A percentile compares a stretch with the other conserved stretches of the same genome.
phyloP scores from a whole-genome alignment of 2,329 filamentous ascomycete species.

The Shiraia sp. region DNA sequence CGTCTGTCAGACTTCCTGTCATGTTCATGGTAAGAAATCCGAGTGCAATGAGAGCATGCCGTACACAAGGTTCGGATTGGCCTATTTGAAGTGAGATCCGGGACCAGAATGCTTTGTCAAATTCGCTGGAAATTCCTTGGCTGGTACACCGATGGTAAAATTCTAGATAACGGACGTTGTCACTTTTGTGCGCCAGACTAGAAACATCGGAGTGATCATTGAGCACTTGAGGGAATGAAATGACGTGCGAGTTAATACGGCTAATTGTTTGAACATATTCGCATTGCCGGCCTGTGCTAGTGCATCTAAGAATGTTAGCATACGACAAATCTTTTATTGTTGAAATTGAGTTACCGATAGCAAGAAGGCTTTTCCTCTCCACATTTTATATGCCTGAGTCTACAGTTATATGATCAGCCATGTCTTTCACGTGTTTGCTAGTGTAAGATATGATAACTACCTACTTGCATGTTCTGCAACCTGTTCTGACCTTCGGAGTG shows the following conservation, averaged over 20 bases:
- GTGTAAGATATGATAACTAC: neutral
- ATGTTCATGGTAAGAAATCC: conserved; percentile 39
- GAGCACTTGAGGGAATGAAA: neutral
- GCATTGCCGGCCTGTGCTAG: conserved; percentile 34
- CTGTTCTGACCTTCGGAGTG: conserved; percentile 27
- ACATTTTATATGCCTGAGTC: conserved; percentile 27
- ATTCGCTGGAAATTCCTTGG: conserved; percentile 40
- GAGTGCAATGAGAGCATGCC: conserved; percentile 50
- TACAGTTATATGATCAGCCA: conserved; percentile 6
- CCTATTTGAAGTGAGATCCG: conserved; percentile 48
- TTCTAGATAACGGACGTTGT: conserved; percentile 27
- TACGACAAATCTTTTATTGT: neutral
- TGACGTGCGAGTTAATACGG: conserved; percentile 4
- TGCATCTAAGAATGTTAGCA: conserved; percentile 26
- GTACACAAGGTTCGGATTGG: conserved; percentile 46
- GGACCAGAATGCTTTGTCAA: conserved; percentile 48
- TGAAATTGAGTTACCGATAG: conserved; percentile 13
- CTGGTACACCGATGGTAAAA: conserved; percentile 51
- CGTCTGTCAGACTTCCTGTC: conserved; percentile 24
- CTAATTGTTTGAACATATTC: conserved; percentile 11
- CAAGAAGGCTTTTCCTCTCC: conserved; percentile 26
- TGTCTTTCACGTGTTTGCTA: neutral
- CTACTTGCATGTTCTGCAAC: conserved; percentile 33
- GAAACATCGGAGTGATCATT: conserved; percentile 9
- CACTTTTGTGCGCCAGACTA: conserved; percentile 11